Evolutionary conservation across 225 moss, liverwort and hornwort species (phyloP).

Genomic region (Physcomitrium patens): DNA sequence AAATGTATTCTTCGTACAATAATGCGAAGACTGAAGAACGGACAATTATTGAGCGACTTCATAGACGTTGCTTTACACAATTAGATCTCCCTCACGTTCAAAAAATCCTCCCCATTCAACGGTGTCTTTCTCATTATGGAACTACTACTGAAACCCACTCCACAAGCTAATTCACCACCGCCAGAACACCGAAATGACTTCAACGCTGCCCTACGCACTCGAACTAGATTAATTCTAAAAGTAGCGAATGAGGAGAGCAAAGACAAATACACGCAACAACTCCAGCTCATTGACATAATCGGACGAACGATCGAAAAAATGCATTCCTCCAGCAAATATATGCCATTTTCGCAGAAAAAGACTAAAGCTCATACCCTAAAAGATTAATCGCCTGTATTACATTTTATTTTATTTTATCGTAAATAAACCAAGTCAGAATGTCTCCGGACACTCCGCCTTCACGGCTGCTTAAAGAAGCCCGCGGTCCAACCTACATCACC

Average conservation of each 20-base stretch:
- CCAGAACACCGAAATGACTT: not conserved
- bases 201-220: not conserved
- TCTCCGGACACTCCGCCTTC: too few relatives aligned
- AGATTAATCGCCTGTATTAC: too few relatives aligned
- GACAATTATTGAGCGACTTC: not conserved
- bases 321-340: too few relatives aligned
- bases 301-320: too few relatives aligned
- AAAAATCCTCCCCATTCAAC: not conserved
- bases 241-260: not conserved
- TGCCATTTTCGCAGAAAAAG: too few relatives aligned
- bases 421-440: too few relatives aligned
- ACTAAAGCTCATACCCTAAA: too few relatives aligned
- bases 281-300: not conserved
- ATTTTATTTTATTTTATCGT: too few relatives aligned
- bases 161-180: conserved; percentile 5
- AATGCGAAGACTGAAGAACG: not conserved
- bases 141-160: conserved; percentile 15
- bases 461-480: too few relatives aligned
- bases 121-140: conserved; percentile 7
- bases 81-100: not conserved
- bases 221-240: too few relatives aligned
- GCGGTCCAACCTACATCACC: too few relatives aligned
- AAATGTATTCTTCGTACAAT: not conserved
- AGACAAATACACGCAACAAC: not conserved
- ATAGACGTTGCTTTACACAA: not conserved